Evolutionary conservation across 2,329 filamentous ascomycete genomes (phyloP).

Genomic region (Arthrobotrys pseudoclavata): DNA sequence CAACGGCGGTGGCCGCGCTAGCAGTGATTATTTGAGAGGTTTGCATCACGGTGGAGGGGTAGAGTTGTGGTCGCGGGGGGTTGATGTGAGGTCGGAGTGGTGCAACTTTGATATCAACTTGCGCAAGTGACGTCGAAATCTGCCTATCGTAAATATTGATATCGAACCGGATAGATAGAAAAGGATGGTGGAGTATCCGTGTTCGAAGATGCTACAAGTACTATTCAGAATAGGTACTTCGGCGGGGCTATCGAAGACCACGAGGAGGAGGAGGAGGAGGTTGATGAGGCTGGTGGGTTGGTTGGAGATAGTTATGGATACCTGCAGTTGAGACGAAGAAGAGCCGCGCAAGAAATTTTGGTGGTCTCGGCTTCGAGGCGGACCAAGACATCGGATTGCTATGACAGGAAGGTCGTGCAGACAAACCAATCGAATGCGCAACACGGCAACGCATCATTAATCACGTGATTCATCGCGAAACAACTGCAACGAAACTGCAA

Average conservation of each 20-base stretch:
- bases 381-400: constrained; percentile 23
- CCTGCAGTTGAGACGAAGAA: constrained; percentile 19
- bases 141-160: constrained; percentile 17
- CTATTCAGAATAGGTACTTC: background rate
- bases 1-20: constrained; percentile 58
- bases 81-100: background rate
- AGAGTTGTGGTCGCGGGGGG: background rate
- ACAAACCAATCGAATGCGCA: constrained; percentile 24
- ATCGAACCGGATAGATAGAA: constrained; percentile 1
- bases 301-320: constrained; percentile 11
- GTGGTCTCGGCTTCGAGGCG: constrained; percentile 36
- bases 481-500: constrained; percentile 3
- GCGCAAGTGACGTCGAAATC: constrained; percentile 24
- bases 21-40: constrained; percentile 56
- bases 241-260: background rate
- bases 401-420: constrained; percentile 8
- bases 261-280: constrained; percentile 1
- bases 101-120: constrained; percentile 18
- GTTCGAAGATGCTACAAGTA: background rate
- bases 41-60: constrained; percentile 27
- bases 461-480: background rate
- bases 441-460: constrained; percentile 37
- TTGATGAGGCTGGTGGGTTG: background rate
- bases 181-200: background rate
- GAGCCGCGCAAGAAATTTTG: constrained; percentile 58